These are phyloP conservation scores for Hymenoscyphus salicellus DNA, from an alignment of 2,329 filamentous ascomycete genomes.

Conservation along the genomic window DNA sequence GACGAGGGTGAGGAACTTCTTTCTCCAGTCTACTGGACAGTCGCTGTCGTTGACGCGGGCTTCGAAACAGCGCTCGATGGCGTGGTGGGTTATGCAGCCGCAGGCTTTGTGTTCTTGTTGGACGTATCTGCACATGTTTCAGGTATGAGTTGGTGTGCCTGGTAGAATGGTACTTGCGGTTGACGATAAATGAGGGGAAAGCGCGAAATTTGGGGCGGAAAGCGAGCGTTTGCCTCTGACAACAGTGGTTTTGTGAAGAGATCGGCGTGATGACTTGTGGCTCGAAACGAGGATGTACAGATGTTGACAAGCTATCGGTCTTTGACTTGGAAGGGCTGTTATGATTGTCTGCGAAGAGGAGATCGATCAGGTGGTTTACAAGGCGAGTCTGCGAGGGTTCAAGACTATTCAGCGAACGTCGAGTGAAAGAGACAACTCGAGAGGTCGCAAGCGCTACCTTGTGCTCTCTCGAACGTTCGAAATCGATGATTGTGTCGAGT, in stretches of 20 bases:
- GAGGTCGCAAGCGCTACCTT: neutral
- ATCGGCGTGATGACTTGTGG: neutral
- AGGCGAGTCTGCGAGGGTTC: neutral
- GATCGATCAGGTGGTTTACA: neutral
- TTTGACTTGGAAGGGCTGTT: neutral
- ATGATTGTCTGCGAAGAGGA: neutral
- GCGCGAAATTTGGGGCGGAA: neutral
- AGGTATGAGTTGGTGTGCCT: neutral
- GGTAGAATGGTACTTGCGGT: neutral
- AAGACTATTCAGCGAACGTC: neutral
- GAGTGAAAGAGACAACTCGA: neutral
- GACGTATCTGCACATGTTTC: conserved; percentile 1
- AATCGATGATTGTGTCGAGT: neutral
- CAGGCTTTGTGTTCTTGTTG: neutral
- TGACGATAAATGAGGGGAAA: neutral
- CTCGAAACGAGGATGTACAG: neutral
- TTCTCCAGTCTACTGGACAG: neutral
- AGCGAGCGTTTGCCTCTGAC: neutral
- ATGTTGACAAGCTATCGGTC: neutral
- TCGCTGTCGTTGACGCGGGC: neutral
- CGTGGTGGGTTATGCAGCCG: neutral
- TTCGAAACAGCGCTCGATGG: neutral
- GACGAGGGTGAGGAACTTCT: neutral
- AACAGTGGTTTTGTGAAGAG: neutral
- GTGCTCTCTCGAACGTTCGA: neutral